Conservation (phyloP, 345 rosid genomes). For the Arabis hirsuta region DNA sequence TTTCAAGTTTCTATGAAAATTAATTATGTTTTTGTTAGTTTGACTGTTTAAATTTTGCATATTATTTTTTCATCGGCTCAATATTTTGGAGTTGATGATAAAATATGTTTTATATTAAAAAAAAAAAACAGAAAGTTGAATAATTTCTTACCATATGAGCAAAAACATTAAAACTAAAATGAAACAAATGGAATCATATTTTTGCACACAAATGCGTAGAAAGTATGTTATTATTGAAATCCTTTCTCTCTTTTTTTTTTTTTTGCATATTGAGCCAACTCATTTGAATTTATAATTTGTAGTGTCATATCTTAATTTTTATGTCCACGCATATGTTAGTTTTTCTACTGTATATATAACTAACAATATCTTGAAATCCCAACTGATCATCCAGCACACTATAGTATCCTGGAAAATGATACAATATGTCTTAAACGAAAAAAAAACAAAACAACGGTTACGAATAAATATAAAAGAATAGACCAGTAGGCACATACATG, state of each 20-base stretch:
- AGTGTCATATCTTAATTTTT: not conserved
- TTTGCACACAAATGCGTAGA: no score
- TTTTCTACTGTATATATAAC: conserved; percentile 5
- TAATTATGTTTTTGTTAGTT: no score
- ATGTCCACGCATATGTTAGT: not conserved
- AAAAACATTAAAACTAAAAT: no score
- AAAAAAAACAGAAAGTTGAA: no score
- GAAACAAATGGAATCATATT: no score
- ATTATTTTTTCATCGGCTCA: no score
- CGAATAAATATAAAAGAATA: not conserved
- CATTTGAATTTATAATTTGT: not conserved
- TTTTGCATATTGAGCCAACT: conserved; percentile 1
- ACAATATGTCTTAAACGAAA: not conserved
- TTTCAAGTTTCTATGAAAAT: no score
- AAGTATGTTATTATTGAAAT: not conserved
- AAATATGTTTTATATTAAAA: no score
- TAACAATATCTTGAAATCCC: conserved; percentile 15
- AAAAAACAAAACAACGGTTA: not conserved
- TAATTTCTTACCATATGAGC: no score
- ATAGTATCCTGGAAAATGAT: conserved; percentile 1
- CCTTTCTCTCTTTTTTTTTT: not conserved
- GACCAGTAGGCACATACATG: not conserved
- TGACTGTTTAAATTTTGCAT: no score
- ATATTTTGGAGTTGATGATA: no score
- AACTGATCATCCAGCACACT: conserved; percentile 9